Evolutionary conservation across 768 basidiomycete species (phyloP), one percentile per base, ranked within the genome.

Genomic region (Coprinopsis sp.): DNA sequence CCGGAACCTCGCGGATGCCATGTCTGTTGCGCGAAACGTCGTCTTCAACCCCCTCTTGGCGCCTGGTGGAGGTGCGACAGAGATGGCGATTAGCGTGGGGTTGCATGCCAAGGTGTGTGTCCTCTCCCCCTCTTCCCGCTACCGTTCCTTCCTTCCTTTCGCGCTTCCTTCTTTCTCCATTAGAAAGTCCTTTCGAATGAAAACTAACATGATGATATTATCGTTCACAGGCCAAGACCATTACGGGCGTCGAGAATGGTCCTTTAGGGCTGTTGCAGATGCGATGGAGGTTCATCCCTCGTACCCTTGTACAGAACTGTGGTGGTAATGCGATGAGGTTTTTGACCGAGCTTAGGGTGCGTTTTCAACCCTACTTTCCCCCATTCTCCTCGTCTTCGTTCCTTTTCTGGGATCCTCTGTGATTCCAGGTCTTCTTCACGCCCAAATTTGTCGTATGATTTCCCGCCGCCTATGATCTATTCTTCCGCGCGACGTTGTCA

Each of bases 281-380:
- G 93, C 96, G 25, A 84, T 98, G 78, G 95, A 98, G 66, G 91
- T 98, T 46, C n/a, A 95, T 98, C 54, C 96, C 96, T 3, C 70
- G 95, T 48, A 97, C 94, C 25, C 71, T 99, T 54, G 83, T 93
- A 14, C 94, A 98, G 65, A 99, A 99, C 67, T 81, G 82, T 23
- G 94, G 96, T 5, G 96, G 93, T 1, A 98, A 97, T 65, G 91
- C 84, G 4, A 97, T 98, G 54, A 74, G 96, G 41, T 85, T 88
- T 10, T 66, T 98, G 64, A 98, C 96, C 0, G 92, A 94, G 66
- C 73, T 99, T 43, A 79, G 96, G 72, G 92, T 91, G 57, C 49
- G 87, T 58, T n/a, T n/a, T n/a, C n/a, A n/a, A 19, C 31, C 33
- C 43, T 39, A 24, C 39, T 23, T 44, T 34, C 50, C 3, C 34